Percentiles rank a stretch among this genome's conserved stretches.
Conservation (phyloP, 495 filamentous ascomycete species). For the Opeltia flavorubescens region DNA sequence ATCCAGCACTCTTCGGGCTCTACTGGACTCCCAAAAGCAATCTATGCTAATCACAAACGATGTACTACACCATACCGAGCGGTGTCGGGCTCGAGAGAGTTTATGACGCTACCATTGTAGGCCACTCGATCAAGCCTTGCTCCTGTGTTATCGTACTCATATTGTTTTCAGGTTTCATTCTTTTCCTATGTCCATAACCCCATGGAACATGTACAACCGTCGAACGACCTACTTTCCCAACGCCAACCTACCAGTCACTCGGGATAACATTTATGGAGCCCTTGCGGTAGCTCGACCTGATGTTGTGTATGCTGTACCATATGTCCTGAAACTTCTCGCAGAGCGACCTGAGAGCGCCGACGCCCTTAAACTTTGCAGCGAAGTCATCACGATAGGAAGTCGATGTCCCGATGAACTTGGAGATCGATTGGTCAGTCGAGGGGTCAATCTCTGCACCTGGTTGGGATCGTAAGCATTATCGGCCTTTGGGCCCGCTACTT, state of each 20-base stretch:
- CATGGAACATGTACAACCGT: slow-evolving; percentile 29
- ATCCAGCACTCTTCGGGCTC: slow-evolving; percentile 47
- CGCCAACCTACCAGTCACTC: slow-evolving; percentile 39
- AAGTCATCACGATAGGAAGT: slow-evolving; percentile 38
- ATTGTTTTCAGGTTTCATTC: not conserved
- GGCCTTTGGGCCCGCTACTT: not conserved
- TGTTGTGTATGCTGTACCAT: slow-evolving; percentile 41
- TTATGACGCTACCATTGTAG: slow-evolving; percentile 42
- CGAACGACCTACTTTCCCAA: slow-evolving; percentile 37
- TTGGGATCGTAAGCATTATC: slow-evolving; percentile 35
- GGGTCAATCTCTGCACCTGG: slow-evolving; percentile 33
- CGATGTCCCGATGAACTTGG: slow-evolving; percentile 45
- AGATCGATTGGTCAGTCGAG: slow-evolving; percentile 31
- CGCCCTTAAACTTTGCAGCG: slow-evolving; percentile 27
- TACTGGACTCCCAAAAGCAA: slow-evolving; percentile 42
- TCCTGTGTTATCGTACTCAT: slow-evolving; percentile 25
- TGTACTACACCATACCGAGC: slow-evolving; percentile 26
- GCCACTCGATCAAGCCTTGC: slow-evolving; percentile 38
- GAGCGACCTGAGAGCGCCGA: slow-evolving; percentile 33
- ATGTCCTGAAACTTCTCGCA: slow-evolving; percentile 38
- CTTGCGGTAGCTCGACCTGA: slow-evolving; percentile 33
- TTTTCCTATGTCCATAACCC: not conserved
- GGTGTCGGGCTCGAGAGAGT: slow-evolving; percentile 28
- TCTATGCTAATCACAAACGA: slow-evolving; percentile 25
- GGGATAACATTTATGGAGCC: slow-evolving; percentile 29